Conservation (phyloP, 2,329 filamentous ascomycete species). For the Colletotrichum sidae region DNA sequence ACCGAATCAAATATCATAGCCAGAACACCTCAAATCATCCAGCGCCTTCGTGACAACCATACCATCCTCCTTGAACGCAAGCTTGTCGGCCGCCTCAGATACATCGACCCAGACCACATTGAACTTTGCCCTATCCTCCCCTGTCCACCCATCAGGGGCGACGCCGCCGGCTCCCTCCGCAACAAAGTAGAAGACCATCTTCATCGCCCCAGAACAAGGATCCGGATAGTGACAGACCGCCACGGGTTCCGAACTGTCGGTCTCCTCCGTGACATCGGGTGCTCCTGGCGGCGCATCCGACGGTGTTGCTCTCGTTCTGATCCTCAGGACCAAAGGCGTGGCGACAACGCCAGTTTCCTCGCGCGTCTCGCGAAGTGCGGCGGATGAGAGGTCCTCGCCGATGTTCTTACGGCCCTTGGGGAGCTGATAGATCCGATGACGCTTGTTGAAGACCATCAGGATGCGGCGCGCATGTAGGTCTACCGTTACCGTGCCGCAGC, state of each 20-base stretch:
- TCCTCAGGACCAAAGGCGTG: slow-evolving; percentile 51
- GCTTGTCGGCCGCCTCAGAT: slow-evolving; percentile 38
- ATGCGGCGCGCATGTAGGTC: slow-evolving; percentile 51
- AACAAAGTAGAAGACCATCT: slow-evolving; percentile 55
- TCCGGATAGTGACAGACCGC: slow-evolving; percentile 52
- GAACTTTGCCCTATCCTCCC: slow-evolving; percentile 42
- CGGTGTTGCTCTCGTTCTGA: slow-evolving; percentile 57
- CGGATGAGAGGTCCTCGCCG: slow-evolving; percentile 53
- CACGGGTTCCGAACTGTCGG: slow-evolving; percentile 50
- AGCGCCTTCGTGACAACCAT: slow-evolving; percentile 44
- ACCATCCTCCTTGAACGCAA: slow-evolving; percentile 41
- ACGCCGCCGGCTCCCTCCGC: slow-evolving; percentile 47
- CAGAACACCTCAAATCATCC: slow-evolving; percentile 42
- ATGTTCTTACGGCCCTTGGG: slow-evolving; percentile 63
- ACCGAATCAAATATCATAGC: slow-evolving; percentile 41
- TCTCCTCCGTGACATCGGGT: slow-evolving; percentile 43
- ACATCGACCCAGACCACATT: slow-evolving; percentile 45
- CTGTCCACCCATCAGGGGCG: slow-evolving; percentile 19
- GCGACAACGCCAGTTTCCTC: slow-evolving; percentile 61
- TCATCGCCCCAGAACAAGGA: slow-evolving; percentile 48
- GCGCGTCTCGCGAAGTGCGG: slow-evolving; percentile 59
- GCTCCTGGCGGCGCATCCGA: slow-evolving; percentile 18
- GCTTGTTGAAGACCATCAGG: slow-evolving; percentile 56
- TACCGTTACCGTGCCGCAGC: slow-evolving; percentile 60
- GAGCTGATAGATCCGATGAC: slow-evolving; percentile 57